Conservation (phyloP, 1,139 yeast species). For the Nadsonia starkeyi-henricii region DNA sequence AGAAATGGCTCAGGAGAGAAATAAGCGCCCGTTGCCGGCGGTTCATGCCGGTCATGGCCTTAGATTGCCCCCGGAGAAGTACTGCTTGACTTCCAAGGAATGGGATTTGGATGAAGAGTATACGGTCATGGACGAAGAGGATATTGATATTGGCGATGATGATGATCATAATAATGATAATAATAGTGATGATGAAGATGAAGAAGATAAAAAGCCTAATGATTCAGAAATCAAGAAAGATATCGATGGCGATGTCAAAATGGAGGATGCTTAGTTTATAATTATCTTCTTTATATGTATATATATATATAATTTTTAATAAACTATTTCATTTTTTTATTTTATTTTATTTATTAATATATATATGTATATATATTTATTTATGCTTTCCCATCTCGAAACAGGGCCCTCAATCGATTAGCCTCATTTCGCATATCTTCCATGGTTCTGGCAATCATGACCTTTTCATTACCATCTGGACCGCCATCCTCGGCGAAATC, state of each 20-base stretch:
- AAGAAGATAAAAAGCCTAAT: not conserved
- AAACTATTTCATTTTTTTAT: too few relatives aligned
- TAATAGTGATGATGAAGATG: conserved; percentile 5
- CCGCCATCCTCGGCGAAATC: not conserved
- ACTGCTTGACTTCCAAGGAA: conserved; percentile 75
- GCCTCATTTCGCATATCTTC: not conserved
- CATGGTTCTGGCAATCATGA: not conserved
- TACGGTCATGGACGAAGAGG: conserved; percentile 20
- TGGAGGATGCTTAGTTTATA: not conserved
- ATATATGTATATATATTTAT: too few relatives aligned
- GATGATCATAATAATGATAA: conserved; percentile 5
- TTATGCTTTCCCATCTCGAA: not conserved
- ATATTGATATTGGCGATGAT: conserved; percentile 10
- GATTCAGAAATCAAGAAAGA: not conserved
- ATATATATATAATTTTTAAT: too few relatives aligned
- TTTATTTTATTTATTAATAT: too few relatives aligned
- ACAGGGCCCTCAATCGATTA: not conserved
- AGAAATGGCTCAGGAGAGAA: conserved; percentile 85
- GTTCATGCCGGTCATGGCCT: conserved; percentile 88
- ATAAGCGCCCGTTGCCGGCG: conserved; percentile 79
- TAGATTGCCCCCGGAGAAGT: conserved; percentile 93
- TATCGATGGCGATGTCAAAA: not conserved
- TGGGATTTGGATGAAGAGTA: conserved; percentile 43
- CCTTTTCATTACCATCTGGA: not conserved
- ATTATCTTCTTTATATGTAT: too few relatives aligned